Conservation (phyloP, 768 basidiomycete genomes). For the Amanita inopinata region DNA sequence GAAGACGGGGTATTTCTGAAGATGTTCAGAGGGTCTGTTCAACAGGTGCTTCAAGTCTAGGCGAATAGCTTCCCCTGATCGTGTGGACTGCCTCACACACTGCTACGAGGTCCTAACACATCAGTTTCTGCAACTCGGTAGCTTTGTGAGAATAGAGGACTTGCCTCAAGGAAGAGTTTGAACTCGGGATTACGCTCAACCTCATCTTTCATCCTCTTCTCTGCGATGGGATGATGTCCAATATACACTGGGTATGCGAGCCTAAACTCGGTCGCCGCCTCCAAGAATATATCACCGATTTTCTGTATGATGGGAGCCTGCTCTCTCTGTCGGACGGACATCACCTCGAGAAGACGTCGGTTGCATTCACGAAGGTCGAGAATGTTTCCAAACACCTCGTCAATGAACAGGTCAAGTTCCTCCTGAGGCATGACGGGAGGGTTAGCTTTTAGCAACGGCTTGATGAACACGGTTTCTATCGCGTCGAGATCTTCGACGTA, state of each 20-base stretch:
- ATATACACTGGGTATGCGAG: slow-evolving; percentile 78
- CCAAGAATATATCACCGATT: slow-evolving; percentile 85
- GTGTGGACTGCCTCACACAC: slow-evolving; percentile 33
- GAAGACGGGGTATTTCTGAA: slow-evolving; percentile 81
- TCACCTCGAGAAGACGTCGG: slow-evolving; percentile 66
- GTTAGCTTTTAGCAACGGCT: slow-evolving; percentile 35
- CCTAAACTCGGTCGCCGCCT: slow-evolving; percentile 81
- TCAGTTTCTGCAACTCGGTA: slow-evolving; percentile 1
- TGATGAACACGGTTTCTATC: slow-evolving; percentile 59
- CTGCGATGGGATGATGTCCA: slow-evolving; percentile 79
- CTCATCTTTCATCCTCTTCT: slow-evolving; percentile 82
- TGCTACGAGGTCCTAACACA: slow-evolving; percentile 24
- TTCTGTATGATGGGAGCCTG: slow-evolving; percentile 72
- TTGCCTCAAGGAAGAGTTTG: slow-evolving; percentile 77
- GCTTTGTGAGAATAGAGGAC: slow-evolving; percentile 11
- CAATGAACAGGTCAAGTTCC: slow-evolving; percentile 75
- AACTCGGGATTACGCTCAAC: slow-evolving; percentile 75
- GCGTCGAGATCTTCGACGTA: slow-evolving; percentile 83
- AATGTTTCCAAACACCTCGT: slow-evolving; percentile 84
- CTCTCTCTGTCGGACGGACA: slow-evolving; percentile 81
- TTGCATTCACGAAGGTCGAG: slow-evolving; percentile 77
- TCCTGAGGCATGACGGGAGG: slow-evolving; percentile 38
- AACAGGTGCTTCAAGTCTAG: slow-evolving; percentile 73
- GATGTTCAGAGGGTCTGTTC: slow-evolving; percentile 69
- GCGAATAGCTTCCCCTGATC: slow-evolving; percentile 25